These are phyloP conservation scores for Phytophthora pini DNA, from an alignment of 352 stramenopile species.

Conservation along the genomic window DNA sequence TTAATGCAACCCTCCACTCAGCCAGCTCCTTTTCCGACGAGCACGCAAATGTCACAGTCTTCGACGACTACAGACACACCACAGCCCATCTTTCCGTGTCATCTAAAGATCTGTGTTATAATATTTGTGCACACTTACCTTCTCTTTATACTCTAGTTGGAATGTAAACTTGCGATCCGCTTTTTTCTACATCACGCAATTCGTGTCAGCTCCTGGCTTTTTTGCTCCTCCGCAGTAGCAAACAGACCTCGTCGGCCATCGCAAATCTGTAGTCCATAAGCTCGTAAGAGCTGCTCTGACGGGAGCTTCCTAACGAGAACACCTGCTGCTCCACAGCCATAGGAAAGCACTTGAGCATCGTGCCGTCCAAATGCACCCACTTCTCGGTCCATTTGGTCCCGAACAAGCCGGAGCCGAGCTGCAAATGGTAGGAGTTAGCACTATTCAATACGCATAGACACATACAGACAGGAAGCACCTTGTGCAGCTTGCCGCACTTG, in stretches of 20 bases:
- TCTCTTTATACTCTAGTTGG: conserved; percentile 58
- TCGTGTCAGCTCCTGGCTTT: neutral
- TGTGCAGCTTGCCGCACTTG: conserved; percentile 73
- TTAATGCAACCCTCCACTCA: conserved; percentile 68
- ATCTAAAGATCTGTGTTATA: neutral
- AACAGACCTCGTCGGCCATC: conserved; percentile 47
- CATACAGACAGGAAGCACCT: conserved; percentile 33
- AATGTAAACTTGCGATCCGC: conserved; percentile 70
- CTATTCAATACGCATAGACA: neutral
- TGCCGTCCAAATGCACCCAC: conserved; percentile 77
- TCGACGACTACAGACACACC: conserved; percentile 37
- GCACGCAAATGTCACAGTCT: conserved; percentile 70
- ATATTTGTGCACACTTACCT: conserved; percentile 32
- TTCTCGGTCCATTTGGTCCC: conserved; percentile 83
- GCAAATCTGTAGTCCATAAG: conserved; percentile 59
- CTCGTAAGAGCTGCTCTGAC: conserved; percentile 53
- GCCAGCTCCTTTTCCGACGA: conserved; percentile 56
- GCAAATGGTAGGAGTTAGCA: neutral
- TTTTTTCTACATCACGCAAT: conserved; percentile 44
- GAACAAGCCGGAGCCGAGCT: conserved; percentile 68
- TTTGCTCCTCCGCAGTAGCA: neutral
- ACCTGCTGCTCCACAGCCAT: conserved; percentile 65
- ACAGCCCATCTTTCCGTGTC: neutral
- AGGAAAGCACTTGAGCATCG: conserved; percentile 77
- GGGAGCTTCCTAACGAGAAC: conserved; percentile 65